phyloP scores from a whole-genome alignment of 768 basidiomycete genomes.

The Nidularia pulvinata region DNA sequence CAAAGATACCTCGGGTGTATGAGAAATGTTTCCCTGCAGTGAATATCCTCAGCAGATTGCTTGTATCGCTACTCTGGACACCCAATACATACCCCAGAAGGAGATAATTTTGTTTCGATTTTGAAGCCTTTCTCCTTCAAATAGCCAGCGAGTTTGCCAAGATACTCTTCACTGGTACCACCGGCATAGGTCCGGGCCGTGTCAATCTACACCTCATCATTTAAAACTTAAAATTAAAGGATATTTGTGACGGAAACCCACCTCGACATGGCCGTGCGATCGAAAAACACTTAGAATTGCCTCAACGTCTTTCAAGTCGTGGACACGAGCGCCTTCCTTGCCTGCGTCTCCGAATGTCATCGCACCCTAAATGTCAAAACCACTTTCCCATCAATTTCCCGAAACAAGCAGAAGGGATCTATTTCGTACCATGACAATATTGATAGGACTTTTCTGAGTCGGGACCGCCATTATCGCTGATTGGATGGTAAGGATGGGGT shows the following conservation, averaged over 20 bases:
- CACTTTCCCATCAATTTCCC: too few relatives aligned
- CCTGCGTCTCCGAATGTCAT: constrained; percentile 55
- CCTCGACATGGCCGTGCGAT: constrained; percentile 54
- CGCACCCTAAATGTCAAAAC: too few relatives aligned
- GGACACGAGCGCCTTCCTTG: constrained; percentile 45
- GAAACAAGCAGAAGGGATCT: too few relatives aligned
- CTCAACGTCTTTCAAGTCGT: constrained; percentile 45
- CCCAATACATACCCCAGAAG: constrained; percentile 20
- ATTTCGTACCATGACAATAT: constrained; percentile 55
- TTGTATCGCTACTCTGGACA: background rate
- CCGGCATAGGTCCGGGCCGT: constrained; percentile 48
- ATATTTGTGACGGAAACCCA: constrained; percentile 19
- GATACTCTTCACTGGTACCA: constrained; percentile 55
- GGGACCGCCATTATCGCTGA: constrained; percentile 9
- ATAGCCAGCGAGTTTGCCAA: constrained; percentile 35
- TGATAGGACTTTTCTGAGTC: constrained; percentile 37
- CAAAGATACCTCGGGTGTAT: constrained; percentile 26
- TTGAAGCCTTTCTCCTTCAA: constrained; percentile 42
- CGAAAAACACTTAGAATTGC: constrained; percentile 54
- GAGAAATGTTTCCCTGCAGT: too few relatives aligned
- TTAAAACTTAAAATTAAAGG: constrained; percentile 10
- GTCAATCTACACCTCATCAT: constrained; percentile 34
- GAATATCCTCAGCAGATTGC: too few relatives aligned
- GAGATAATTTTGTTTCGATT: constrained; percentile 62
- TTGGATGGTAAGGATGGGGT: too few relatives aligned